These are phyloP conservation scores for Ceratonia siliqua DNA, from an alignment of 306 rosid genomes.

Conservation along the genomic window DNA sequence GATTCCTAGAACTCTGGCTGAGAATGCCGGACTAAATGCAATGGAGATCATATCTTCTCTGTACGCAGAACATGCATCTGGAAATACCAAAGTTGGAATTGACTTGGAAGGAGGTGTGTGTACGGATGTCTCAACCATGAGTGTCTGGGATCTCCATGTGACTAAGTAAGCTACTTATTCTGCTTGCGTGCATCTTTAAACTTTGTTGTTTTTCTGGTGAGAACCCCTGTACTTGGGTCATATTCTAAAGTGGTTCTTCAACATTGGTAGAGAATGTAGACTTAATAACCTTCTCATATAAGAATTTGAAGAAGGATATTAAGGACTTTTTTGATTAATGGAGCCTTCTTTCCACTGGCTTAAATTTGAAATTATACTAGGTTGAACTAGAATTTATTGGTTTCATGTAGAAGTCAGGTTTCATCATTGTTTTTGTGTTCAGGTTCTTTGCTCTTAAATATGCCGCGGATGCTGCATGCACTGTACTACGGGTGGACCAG, in stretches of 20 bases:
- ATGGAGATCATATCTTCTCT: conserved; percentile 94
- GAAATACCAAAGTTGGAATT: conserved; percentile 85
- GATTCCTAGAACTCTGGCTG: conserved; percentile 86
- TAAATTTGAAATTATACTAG: neutral
- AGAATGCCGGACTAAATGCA: conserved; percentile 92
- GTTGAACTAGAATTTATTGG: neutral
- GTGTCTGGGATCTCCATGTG: conserved; percentile 83
- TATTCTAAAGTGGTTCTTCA: neutral
- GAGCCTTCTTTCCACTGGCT: neutral
- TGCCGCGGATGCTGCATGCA: conserved; percentile 96
- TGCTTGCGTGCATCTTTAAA: neutral
- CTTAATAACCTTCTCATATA: neutral
- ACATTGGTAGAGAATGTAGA: neutral
- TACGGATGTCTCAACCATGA: conserved; percentile 63
- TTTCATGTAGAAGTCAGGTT: neutral
- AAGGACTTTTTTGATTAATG: neutral
- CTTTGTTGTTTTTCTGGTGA: neutral
- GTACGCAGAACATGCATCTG: conserved; percentile 96
- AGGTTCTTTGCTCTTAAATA: conserved; percentile 90
- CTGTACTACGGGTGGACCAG: conserved; percentile 92
- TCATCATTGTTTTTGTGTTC: conserved; percentile 29
- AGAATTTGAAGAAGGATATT: neutral
- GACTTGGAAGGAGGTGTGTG: conserved; percentile 77
- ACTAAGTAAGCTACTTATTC: conserved; percentile 65
- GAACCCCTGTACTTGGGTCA: conserved; percentile 1